Base-by-base conservation (phyloP, 495 filamentous ascomycete genomes). In the Trichoderma orchidacearum region DNA sequence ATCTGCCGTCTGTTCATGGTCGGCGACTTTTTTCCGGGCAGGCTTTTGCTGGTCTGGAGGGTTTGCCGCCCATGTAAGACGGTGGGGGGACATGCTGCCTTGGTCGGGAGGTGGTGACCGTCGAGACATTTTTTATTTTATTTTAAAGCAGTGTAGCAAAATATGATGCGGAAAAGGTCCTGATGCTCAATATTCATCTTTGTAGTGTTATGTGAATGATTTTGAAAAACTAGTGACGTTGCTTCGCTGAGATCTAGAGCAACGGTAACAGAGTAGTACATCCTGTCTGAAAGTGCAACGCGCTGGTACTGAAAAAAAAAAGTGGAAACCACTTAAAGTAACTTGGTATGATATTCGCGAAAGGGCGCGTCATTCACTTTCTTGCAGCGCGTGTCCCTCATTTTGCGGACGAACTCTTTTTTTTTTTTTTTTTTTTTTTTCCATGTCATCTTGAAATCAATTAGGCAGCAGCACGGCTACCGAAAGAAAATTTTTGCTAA, bases 361-460 rank as follows among this genome's bases (percentile, higher is more conserved):
- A 48, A 11, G 18, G 41, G 21, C 41, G 41, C 41, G 51, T 57
- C 28, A 56, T 36, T 27, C 38, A 31, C 52, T 57, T 61, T 61
- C 52, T 34, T 38, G n/a, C 29, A 29, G 36, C 36, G 38, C 34
- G 55, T 53, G 59, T 57, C 60, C 60, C 57, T 61, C 57, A 35
- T 31, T 59, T 45, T 27, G 15, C 15, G 23, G 27, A 48, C 5
- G 11, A 11, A 27, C 34, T 28, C 53, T 35, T 58, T 52, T 55
- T 57, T 54, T 52, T 52, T 55, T 57, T 54, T 52, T 23, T 31
- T n/a, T 7, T 48, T 15, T 36, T 3, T 36, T 36, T 32, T 5
- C 30, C 12, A 15, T 18, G 21, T 41, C 8, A n/a, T 21, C 36
- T 21, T 21, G n/a, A 35, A 35, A n/a, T 13, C 3, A n/a, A 13